A percentile compares a stretch with the other conserved stretches of the same genome.
These are phyloP conservation scores for Eimeria tenella DNA, from an alignment of 169 alveolate genomes.

Conservation along the genomic window DNA sequence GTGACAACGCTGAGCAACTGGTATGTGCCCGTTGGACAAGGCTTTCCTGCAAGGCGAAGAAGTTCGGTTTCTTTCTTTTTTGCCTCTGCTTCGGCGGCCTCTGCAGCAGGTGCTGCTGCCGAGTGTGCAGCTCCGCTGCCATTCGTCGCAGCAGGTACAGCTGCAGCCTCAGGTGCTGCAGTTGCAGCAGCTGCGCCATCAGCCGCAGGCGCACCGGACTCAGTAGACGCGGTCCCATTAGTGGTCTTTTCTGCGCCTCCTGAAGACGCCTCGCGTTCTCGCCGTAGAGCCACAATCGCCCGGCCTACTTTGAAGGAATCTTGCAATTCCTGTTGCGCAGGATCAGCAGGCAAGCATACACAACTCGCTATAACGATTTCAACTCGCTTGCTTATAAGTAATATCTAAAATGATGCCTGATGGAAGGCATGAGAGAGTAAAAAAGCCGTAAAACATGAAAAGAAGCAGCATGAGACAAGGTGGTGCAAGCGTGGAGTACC, in stretches of 20 bases:
- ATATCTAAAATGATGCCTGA: too few relatives aligned
- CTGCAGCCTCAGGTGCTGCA: neutral
- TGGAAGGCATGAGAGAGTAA: too few relatives aligned
- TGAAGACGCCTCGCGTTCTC: constrained; percentile 64
- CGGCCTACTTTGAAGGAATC: constrained; percentile 72
- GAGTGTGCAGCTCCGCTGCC: constrained; percentile 1
- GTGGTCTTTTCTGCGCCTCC: neutral
- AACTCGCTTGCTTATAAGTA: too few relatives aligned
- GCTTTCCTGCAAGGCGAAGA: constrained; percentile 36
- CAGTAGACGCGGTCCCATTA: neutral
- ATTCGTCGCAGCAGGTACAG: neutral
- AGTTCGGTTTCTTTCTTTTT: constrained; percentile 9
- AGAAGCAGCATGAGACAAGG: too few relatives aligned
- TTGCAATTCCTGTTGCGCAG: constrained; percentile 65
- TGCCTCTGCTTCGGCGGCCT: neutral
- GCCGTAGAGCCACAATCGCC: constrained; percentile 72
- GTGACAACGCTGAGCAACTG: constrained; percentile 96
- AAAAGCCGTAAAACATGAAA: too few relatives aligned
- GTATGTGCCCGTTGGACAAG: constrained; percentile 90
- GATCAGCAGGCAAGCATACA: neutral
- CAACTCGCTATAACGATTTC: too few relatives aligned
- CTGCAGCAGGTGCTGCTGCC: neutral
- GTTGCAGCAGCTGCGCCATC: neutral
- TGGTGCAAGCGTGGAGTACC: too few relatives aligned
- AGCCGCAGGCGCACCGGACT: neutral